Evolutionary conservation across 495 filamentous ascomycete genomes (phyloP).

Genomic region (Apiosordaria backusii): DNA sequence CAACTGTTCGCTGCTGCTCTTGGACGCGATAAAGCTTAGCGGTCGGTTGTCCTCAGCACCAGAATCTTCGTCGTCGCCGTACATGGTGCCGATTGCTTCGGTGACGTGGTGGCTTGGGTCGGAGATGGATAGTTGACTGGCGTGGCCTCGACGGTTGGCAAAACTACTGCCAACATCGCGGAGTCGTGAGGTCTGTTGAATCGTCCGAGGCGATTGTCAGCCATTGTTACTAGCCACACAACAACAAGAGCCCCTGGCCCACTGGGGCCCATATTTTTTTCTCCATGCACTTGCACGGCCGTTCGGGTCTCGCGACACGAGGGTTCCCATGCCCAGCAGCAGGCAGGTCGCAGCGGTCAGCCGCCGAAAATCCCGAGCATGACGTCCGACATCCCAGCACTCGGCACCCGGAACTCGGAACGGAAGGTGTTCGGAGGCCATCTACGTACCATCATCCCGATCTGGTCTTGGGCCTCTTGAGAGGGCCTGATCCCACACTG

Average conservation of each 20-base stretch:
- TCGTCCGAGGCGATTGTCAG: not conserved
- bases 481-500: constrained; percentile 36
- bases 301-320: constrained; percentile 13
- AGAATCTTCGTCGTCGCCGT: constrained; percentile 61
- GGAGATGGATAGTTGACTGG: constrained; percentile 54
- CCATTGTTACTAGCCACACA: constrained; percentile 22
- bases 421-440: constrained; percentile 4
- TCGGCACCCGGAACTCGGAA: not conserved
- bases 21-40: constrained; percentile 44
- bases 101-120: constrained; percentile 89
- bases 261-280: constrained; percentile 32
- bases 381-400: constrained; percentile 8
- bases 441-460: constrained; percentile 39
- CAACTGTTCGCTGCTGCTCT: constrained; percentile 38
- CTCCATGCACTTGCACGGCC: constrained; percentile 21
- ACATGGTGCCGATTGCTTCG: constrained; percentile 94
- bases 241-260: constrained; percentile 21
- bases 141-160: constrained; percentile 54
- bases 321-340: constrained; percentile 15
- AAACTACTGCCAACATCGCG: constrained; percentile 54
- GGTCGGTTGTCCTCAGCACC: constrained; percentile 46
- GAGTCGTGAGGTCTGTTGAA: constrained; percentile 51
- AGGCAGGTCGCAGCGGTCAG: constrained; percentile 9
- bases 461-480: constrained; percentile 32
- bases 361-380: constrained; percentile 19